Evolutionary conservation across 2,329 filamentous ascomycete species (phyloP).

Genomic region (Verticillium klebahnii): DNA sequence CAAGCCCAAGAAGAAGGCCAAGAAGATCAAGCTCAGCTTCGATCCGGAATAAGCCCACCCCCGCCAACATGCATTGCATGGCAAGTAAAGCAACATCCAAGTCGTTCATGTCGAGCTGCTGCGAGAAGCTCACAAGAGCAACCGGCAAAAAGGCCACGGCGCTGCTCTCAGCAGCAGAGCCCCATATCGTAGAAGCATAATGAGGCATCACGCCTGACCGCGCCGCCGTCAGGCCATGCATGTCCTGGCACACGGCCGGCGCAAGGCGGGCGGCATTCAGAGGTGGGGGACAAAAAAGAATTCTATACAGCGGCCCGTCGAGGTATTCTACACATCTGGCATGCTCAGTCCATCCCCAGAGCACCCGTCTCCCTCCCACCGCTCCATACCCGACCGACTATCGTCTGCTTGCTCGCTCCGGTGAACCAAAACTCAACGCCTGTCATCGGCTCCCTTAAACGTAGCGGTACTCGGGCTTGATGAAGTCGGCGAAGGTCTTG

Average conservation of each 20-base stretch:
- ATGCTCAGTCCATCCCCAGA: neutral
- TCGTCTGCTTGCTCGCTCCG: neutral
- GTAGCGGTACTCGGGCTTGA: slow-evolving; percentile 93
- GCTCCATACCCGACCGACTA: neutral
- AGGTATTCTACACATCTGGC: slow-evolving; percentile 35
- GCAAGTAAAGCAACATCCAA: neutral
- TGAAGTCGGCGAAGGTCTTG: slow-evolving; percentile 94
- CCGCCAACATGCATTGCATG: neutral
- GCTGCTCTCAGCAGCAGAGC: neutral
- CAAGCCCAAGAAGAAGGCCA: slow-evolving; percentile 37
- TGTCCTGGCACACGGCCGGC: slow-evolving; percentile 1
- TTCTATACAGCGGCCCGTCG: slow-evolving; percentile 19
- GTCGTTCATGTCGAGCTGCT: neutral
- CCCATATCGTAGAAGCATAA: neutral
- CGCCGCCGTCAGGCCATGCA: neutral
- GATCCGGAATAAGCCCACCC: slow-evolving; percentile 13
- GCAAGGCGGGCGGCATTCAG: neutral
- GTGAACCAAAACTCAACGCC: neutral
- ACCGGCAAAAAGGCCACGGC: neutral
- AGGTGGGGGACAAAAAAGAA: slow-evolving; percentile 9
- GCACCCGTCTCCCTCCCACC: slow-evolving; percentile 5
- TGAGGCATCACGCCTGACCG: neutral
- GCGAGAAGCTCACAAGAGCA: neutral
- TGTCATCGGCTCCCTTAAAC: slow-evolving; percentile 25
- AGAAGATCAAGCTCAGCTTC: slow-evolving; percentile 66